phyloP scores from a whole-genome alignment of 139 green algal species.

The Limnomonas spitsbergensis region DNA sequence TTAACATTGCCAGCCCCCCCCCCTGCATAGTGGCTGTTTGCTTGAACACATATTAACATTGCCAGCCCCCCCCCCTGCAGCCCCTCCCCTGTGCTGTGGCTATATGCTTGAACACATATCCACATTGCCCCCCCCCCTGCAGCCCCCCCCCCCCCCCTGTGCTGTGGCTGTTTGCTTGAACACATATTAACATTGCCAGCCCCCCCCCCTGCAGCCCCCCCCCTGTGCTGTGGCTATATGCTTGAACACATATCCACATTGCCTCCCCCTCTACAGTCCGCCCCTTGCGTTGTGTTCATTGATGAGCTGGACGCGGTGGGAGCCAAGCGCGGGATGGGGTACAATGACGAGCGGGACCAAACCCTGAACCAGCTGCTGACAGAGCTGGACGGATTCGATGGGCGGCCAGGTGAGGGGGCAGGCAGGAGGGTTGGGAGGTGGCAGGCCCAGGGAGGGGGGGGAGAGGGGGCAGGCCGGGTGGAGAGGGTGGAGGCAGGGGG shows the following conservation, averaged over 20 bases:
- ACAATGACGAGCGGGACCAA: slow-evolving; percentile 89
- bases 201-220: too few species aligned
- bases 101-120: too few species aligned
- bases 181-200: too few species aligned
- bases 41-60: too few species aligned
- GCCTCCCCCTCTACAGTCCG: slow-evolving; percentile 1
- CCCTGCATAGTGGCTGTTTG: too few species aligned
- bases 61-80: too few species aligned
- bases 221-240: not conserved
- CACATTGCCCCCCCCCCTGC: not conserved
- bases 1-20: not conserved
- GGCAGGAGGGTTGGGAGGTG: not conserved
- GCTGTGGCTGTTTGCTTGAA: too few species aligned
- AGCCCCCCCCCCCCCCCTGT: not conserved
- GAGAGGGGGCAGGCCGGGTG: too few species aligned
- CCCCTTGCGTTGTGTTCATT: slow-evolving; percentile 93
- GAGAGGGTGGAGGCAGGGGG: too few species aligned
- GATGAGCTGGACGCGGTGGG: slow-evolving; percentile 94
- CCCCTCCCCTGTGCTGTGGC: too few species aligned
- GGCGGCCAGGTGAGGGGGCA: slow-evolving; percentile 34
- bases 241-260: not conserved
- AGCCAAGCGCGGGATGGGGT: slow-evolving; percentile 68
- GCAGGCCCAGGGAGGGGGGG: too few species aligned
- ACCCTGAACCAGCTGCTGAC: slow-evolving; percentile 80
- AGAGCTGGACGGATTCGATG: slow-evolving; percentile 91